Conservation (phyloP, 768 basidiomycete species). For the Lactifluus piperatus region DNA sequence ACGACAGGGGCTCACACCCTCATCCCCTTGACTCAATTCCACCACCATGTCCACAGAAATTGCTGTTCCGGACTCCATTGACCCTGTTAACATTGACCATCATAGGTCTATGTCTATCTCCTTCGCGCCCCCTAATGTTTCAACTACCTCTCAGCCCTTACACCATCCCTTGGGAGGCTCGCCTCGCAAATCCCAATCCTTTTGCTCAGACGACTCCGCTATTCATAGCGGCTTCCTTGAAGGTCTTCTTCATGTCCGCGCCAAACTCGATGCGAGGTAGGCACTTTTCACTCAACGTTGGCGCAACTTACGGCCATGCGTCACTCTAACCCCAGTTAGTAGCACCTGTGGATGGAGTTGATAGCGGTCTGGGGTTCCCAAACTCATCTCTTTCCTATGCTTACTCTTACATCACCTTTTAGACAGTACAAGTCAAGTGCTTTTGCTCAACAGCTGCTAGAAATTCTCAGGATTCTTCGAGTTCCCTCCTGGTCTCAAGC, state of each 20-base stretch:
- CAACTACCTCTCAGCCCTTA: conserved; percentile 15
- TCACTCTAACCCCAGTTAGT: conserved; percentile 1
- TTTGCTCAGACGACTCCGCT: conserved; percentile 30
- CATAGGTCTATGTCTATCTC: conserved; percentile 6
- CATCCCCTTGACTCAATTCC: background rate
- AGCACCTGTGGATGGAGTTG: conserved; percentile 18
- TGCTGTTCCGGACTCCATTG: conserved; percentile 11
- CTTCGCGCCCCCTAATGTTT: background rate
- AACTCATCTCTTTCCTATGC: conserved; percentile 29
- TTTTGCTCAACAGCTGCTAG: conserved; percentile 49
- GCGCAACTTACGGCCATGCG: conserved; percentile 19
- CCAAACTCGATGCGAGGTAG: conserved; percentile 63
- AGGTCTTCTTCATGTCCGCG: conserved; percentile 48
- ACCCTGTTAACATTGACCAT: conserved; percentile 4
- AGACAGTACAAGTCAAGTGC: conserved; percentile 57
- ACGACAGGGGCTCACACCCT: background rate
- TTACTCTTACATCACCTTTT: conserved; percentile 13
- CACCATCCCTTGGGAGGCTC: conserved; percentile 24
- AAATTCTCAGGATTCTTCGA: conserved; percentile 44
- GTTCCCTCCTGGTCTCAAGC: conserved; percentile 50
- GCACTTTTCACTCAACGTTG: conserved; percentile 26
- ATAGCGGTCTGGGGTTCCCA: conserved; percentile 28
- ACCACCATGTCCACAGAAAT: conserved; percentile 16
- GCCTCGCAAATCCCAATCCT: conserved; percentile 27
- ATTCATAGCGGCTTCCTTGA: conserved; percentile 43